Evolutionary conservation across 345 rosid genomes (phyloP), one percentile per base, ranked within the genome.

Genomic region (Heritiera littoralis): DNA sequence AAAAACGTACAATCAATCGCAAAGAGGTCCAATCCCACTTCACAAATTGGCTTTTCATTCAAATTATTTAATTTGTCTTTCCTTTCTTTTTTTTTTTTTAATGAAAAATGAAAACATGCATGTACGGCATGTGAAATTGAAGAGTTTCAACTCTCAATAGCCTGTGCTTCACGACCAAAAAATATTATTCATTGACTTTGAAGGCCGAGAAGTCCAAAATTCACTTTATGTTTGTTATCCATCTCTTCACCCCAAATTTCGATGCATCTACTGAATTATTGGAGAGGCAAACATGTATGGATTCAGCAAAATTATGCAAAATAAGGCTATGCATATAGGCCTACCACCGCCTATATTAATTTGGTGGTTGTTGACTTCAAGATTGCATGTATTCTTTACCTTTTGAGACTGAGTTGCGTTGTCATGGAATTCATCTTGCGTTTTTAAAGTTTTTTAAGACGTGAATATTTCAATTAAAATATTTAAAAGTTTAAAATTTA

Each of bases 211-310:
- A 81, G 45, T 75, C 66, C 75, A 74, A 77, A 74, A 63, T 35
- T 18, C 66, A 52, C 60, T 67, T 77, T 67, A 40, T 79, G 81
- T 65, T 72, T 76, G 82, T 81, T 76, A 79, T 67, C 74, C 3
- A 30, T 71, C 74, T 76, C 75, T 73, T 82, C 75, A 32, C n/a
- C 69, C 66, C 81, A 66, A 80, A 71, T 59, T 79, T 84, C 64
- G 54, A 81, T 82, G 77, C 83, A 63, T 73, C 74, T 41, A 15
- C 78, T 61, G 69, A 71, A 82, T 82, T 74, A 85, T 80, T 77
- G 83, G 70, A 79, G 78, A 68, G 28, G 72, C 66, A 77, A 65
- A 43, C 72, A 18, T 52, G 52, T 40, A 64, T 79, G 11, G 30
- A 35, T 38, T 48, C 51, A 8, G 9, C 66, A 17, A 46, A 23